Evolutionary conservation across 495 filamentous ascomycete genomes (phyloP).

Genomic region (Penicillium macrosclerotiorum): DNA sequence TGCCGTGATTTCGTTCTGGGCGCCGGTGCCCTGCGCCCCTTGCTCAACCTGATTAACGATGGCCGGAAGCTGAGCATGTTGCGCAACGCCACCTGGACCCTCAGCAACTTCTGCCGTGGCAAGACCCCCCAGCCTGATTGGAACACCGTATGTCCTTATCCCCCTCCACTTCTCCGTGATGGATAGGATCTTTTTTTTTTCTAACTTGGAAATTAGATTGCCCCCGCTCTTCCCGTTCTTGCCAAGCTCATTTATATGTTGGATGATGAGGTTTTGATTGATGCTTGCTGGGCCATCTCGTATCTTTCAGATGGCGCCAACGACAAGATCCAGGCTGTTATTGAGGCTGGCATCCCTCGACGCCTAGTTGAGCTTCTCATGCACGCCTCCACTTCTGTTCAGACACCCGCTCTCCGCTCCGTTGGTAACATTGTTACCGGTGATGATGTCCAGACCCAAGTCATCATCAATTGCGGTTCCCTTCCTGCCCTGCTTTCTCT

Average conservation of each 20-base stretch:
- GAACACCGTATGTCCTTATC: slow-evolving; percentile 67
- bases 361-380: slow-evolving; percentile 96
- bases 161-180: background rate
- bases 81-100: slow-evolving; percentile 96
- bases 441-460: slow-evolving; percentile 97
- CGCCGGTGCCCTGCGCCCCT: slow-evolving; percentile 84
- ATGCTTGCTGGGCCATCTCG: slow-evolving; percentile 99
- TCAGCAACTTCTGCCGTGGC: slow-evolving; percentile 99
- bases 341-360: slow-evolving; percentile 96
- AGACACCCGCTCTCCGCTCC: slow-evolving; percentile 94
- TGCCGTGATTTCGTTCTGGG: slow-evolving; percentile 95
- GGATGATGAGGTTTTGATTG: slow-evolving; percentile 97
- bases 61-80: slow-evolving; percentile 99
- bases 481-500: slow-evolving; percentile 89
- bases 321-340: slow-evolving; percentile 99
- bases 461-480: slow-evolving; percentile 98
- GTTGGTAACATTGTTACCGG: slow-evolving; percentile 99
- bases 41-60: slow-evolving; percentile 86
- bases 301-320: slow-evolving; percentile 99
- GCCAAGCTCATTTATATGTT: slow-evolving; percentile 97
- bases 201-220: slow-evolving; percentile 60
- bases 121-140: slow-evolving; percentile 99
- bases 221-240: slow-evolving; percentile 93
- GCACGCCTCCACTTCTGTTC: slow-evolving; percentile 98
- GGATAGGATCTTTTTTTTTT: background rate